Evolutionary conservation across 2,329 filamentous ascomycete genomes (phyloP), one percentile per base, ranked within the genome.

Genomic region (Pochonia chlamydosporia): DNA sequence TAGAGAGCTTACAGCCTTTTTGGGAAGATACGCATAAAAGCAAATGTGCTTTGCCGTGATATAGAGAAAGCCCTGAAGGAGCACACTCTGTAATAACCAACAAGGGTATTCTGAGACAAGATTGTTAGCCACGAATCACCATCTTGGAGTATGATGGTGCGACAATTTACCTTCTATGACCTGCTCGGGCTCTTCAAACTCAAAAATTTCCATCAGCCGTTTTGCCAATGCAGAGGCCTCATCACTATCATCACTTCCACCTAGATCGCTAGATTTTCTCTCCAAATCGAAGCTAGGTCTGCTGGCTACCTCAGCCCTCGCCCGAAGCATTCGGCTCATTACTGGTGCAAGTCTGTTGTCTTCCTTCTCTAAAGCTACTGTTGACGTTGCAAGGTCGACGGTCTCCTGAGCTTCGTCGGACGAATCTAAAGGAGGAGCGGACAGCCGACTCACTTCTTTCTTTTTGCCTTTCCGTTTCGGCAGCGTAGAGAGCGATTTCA

Each of bases 1-100:
- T 21, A 40, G n/a, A 16, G 24, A 20, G 60, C 83, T 67, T 73
- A 87, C 86, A 44, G 86, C 82, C 74, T 93, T 96, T 73, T 91
- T 95, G 6, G 90, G 90, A n/a, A 97, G 77, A 63, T 96, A 96
- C 33, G 93, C 90, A 63, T 96, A 97, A 65, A 97, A 99, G 68
- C 91, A 96, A 51, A 97, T 87, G 63, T 99, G 93, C 57, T 85
- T 87, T 51, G 86, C 76, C 0, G 93, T 97, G 60, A 99, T 88
- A 68, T 97, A 97, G 78, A 99, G 85, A 63, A 93, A 96, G 5
- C 93, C 93, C 62, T 96, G 90, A 8, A 97, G 76, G 25, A 97
- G 73, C 39, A 96, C 89, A 60, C 87, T 96, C 63, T 96, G 90
- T 28, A 97, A 71, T 33, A 97, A 72, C 84, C 89, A 96, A 68